Conservation (phyloP, 208 protist genomes). For the Leishmania tropica region DNA sequence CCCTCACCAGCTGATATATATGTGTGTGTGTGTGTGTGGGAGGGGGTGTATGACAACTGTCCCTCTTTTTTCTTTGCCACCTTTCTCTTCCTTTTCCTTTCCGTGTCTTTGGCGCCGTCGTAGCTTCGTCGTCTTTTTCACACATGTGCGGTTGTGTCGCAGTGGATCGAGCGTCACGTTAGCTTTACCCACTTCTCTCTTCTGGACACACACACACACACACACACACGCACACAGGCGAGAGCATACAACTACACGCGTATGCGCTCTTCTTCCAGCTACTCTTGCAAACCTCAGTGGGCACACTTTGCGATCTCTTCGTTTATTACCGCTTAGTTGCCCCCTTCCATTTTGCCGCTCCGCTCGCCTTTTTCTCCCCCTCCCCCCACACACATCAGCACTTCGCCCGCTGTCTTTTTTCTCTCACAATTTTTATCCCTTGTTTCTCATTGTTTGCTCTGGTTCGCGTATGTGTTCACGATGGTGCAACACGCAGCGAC, state of each 20-base stretch:
- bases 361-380: not conserved
- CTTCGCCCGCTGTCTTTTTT: not conserved
- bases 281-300: not conserved
- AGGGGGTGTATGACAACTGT: not conserved
- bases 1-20: not conserved
- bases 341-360: not conserved
- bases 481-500: not conserved
- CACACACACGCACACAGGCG: not conserved
- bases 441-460: not conserved
- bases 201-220: not conserved
- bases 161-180: not conserved
- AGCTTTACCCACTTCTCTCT: not conserved
- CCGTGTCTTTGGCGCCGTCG: not conserved
- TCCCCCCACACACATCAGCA: not conserved
- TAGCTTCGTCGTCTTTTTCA: not conserved
- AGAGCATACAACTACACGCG: not conserved
- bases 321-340: not conserved
- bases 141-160: not conserved
- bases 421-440: not conserved
- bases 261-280: conserved; percentile 13
- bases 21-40: not conserved
- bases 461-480: not conserved
- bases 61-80: not conserved
- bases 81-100: not conserved
- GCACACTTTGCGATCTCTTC: not conserved